Base-by-base conservation (phyloP, 176 grass and related monocot genomes). In the Otatea glauca region DNA sequence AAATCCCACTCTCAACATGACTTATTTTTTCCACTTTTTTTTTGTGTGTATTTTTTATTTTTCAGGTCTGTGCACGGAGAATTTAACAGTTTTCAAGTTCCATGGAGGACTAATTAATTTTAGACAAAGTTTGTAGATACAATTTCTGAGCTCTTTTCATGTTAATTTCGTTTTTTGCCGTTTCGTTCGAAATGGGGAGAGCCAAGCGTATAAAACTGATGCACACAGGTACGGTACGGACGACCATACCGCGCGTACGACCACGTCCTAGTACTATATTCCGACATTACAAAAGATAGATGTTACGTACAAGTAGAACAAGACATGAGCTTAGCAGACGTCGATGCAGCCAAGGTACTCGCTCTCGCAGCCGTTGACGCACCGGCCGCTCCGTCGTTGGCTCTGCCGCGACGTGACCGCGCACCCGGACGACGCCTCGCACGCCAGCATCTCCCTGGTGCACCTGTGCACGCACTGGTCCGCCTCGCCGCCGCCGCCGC, bases 1-100 rank as follows among this genome's bases (percentile, higher is more conserved):
- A 92, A 88, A 89, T 89, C 77, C 86, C 85, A 85, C 85, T 86
- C 75, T 89, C 76, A 92, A 83, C 84, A 85, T 2, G 0, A 0
- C 3, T 41, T 45, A 0, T 37, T 41, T 45, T 45, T 45, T 2
- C n/a, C n/a, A 12, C 2, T 11, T 27, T 41, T 1, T n/a, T 23
- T 69, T 43, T 5, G 15, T 17, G 15, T 16, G 43, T 10, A 10
- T 11, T 45, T 2, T 5, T 54, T 16, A 16, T 11, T 20, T 1
- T 20, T 20, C 34, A 37, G 63, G 5, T 65, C 16, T 65, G 29
- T 66, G 32, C 63, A 15, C 0, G 11, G 14, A 65, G 4, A 64
- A 14, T 13, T 32, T 11, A 32, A 5, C 25, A 27, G 23, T 47
- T 51, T 51, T 51, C 11, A 16, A 20, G 51, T 7, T 18, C 48